Evolutionary conservation across 805 yeast species (phyloP), one percentile per base, ranked within the genome.

Genomic region (Candida awuae): DNA sequence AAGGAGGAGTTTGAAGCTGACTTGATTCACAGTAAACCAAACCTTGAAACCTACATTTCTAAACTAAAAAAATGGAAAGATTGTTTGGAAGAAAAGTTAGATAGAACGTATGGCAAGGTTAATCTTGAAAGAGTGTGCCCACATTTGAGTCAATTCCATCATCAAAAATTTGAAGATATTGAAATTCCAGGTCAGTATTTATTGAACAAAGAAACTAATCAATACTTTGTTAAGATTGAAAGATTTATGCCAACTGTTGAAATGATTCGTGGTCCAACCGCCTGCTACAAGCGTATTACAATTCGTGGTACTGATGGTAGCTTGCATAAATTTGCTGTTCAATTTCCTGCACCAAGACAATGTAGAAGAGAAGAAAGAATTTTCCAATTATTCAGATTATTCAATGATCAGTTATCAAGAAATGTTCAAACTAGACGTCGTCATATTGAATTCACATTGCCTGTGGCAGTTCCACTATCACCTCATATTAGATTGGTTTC

Each of bases 101-200:
- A 92, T 57, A 71, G 95, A 47, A 73, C 94, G 42, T 80, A 86
- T 41, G 74, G 79, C 21, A 75, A 76, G 50, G 83, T 87, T 35
- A 83, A 87, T 50, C 62, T 92, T 46, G 98, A 92, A 61, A 77
- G 87, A 41, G 69, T 92, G 46, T 87, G 97, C 53, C 96, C 97
- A 13, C 97, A 90, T 51, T 68, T 92, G 59, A 82, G 94, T 56
- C 96, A 88, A 56, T 92, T 94, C 75, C 98, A 92, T 62, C 95
- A 92, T 58, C 97, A 92, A 59, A 90, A 87, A 62, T 92, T 92
- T 56, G 99, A 92, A 58, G 98, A 92, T 35, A 85, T 92, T 42
- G 98, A 92, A 58, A 79, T 92, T 42, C 98, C 98, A 0, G 98
- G 99, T 2, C 99, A 92, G 56, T 92, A 92, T 54, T 65, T 88